Conservation (phyloP, 1,284 basidiomycete genomes). For the Puccinia horiana region DNA sequence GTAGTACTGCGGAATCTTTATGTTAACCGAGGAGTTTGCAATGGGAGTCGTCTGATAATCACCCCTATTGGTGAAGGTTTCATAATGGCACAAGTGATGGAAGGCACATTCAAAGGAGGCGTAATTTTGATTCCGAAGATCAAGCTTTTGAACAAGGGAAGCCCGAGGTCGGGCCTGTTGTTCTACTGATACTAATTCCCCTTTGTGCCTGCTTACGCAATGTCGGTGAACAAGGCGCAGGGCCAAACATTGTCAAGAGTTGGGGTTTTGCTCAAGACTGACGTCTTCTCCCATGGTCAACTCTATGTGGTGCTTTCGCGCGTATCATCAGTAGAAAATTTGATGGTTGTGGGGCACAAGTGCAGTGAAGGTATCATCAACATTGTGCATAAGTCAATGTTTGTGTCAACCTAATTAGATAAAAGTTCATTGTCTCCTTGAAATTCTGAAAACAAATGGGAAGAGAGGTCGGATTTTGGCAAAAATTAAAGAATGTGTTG, state of each 20-base stretch:
- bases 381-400: too few relatives aligned
- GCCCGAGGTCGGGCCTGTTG: background rate
- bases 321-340: too few relatives aligned
- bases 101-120: background rate
- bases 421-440: too few relatives aligned
- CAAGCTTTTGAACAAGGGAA: background rate
- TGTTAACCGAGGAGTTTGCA: background rate
- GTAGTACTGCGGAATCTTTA: background rate
- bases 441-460: too few relatives aligned
- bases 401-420: too few relatives aligned
- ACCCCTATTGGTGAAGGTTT: background rate
- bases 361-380: too few relatives aligned
- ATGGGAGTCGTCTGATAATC: background rate
- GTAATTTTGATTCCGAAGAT: background rate
- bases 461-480: too few relatives aligned
- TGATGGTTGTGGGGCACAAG: too few relatives aligned
- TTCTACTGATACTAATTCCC: constrained; percentile 10
- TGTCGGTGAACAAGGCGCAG: constrained; percentile 22
- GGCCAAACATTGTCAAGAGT: background rate
- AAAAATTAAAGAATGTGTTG: too few relatives aligned
- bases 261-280: background rate
- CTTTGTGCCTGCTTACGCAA: background rate
- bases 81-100: background rate
- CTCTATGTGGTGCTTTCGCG: too few relatives aligned
- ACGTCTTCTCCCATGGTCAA: too few relatives aligned